Conservation (phyloP, 495 filamentous ascomycete genomes). For the Penicillium malachiteum region DNA sequence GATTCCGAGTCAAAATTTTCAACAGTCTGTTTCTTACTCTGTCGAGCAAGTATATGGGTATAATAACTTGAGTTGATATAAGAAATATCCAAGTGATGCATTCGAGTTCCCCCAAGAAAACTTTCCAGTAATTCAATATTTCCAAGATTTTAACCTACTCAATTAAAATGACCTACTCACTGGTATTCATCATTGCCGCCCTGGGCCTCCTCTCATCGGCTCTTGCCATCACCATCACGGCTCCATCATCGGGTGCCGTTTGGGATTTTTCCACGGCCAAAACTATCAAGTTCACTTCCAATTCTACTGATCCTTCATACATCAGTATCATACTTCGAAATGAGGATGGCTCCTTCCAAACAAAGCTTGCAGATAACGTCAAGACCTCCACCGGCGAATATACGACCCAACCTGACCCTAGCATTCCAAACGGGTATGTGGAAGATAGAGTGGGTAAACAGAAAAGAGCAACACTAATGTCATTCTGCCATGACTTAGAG, state of each 20-base stretch:
- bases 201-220: conserved; percentile 15
- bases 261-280: conserved; percentile 19
- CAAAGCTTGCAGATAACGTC: conserved; percentile 19
- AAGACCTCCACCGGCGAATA: conserved; percentile 19
- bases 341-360: conserved; percentile 19
- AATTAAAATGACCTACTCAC: conserved; percentile 11
- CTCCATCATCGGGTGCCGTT: conserved; percentile 8
- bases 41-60: not conserved
- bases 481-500: conserved; percentile 5
- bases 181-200: conserved; percentile 6
- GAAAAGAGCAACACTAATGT: conserved; percentile 8
- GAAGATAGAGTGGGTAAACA: conserved; percentile 3
- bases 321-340: conserved; percentile 14
- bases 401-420: conserved; percentile 14
- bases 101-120: not conserved
- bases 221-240: conserved; percentile 13
- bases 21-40: not conserved
- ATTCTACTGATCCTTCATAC: conserved; percentile 7
- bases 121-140: conserved; percentile 6
- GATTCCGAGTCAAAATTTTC: not conserved
- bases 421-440: conserved; percentile 17
- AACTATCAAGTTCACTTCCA: conserved; percentile 16
- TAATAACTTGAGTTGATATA: not conserved
- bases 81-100: not conserved
- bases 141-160: not conserved